Percentiles rank a stretch among this genome's conserved stretches.
Evolutionary conservation across 2,329 filamentous ascomycete species (phyloP).

Genomic region (Cercospora brassicicola): DNA sequence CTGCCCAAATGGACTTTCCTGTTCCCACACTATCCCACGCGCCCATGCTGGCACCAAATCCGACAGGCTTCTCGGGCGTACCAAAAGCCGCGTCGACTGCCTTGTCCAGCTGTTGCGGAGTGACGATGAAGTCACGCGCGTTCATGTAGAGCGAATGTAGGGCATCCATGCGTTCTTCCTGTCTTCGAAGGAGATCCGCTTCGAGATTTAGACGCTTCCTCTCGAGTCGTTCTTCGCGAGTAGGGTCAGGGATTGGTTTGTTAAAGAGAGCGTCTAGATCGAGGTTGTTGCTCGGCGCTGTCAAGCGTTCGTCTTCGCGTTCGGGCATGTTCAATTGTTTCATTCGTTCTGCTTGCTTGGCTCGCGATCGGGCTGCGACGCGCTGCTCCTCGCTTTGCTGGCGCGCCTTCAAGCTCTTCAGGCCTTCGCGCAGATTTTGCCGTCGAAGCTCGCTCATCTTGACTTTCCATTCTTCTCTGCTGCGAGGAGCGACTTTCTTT

Average conservation of each 20-base stretch:
- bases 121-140: slow-evolving; percentile 81
- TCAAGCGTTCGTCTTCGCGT: slow-evolving; percentile 74
- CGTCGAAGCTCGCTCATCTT: slow-evolving; percentile 71
- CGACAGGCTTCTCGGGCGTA: slow-evolving; percentile 50
- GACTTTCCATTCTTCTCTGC: slow-evolving; percentile 65
- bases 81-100: slow-evolving; percentile 76
- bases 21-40: slow-evolving; percentile 13
- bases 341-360: slow-evolving; percentile 54
- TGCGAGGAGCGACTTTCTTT: slow-evolving; percentile 42
- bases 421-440: slow-evolving; percentile 68
- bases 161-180: slow-evolving; percentile 54
- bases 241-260: slow-evolving; percentile 58
- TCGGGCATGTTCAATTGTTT: slow-evolving; percentile 62
- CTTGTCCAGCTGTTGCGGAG: slow-evolving; percentile 71
- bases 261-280: slow-evolving; percentile 38
- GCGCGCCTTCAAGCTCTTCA: slow-evolving; percentile 67
- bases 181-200: slow-evolving; percentile 24
- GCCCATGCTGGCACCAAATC: slow-evolving; percentile 41
- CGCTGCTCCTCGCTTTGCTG: slow-evolving; percentile 51
- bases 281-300: slow-evolving; percentile 61
- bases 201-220: slow-evolving; percentile 34
- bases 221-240: slow-evolving; percentile 58
- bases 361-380: slow-evolving; percentile 46
- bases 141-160: slow-evolving; percentile 89
- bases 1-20: slow-evolving; percentile 53